Evolutionary conservation across 2,329 filamentous ascomycete genomes (phyloP).

Genomic region (Gnomoniopsis smithogilvyi): DNA sequence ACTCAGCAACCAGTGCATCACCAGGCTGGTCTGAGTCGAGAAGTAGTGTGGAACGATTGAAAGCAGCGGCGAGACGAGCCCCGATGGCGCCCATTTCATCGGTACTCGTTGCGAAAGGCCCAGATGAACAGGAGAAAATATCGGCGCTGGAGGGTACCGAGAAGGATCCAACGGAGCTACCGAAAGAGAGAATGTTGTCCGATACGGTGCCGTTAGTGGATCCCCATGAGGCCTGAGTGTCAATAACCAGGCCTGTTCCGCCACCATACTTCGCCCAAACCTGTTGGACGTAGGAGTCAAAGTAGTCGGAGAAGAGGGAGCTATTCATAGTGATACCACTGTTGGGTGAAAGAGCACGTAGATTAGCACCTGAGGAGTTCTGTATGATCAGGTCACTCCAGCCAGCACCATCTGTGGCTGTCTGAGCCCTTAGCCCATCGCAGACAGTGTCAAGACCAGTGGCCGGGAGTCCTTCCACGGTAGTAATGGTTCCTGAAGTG

Average conservation of each 20-base stretch:
- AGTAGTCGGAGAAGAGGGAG: conserved; percentile 49
- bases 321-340: conserved; percentile 41
- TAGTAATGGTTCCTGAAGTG: conserved; percentile 39
- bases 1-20: conserved; percentile 43
- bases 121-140: conserved; percentile 52
- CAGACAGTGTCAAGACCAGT: conserved; percentile 46
- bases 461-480: conserved; percentile 46
- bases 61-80: conserved; percentile 70
- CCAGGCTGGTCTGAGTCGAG: conserved; percentile 49
- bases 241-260: conserved; percentile 40
- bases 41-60: conserved; percentile 71
- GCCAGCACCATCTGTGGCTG: conserved; percentile 41
- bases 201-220: conserved; percentile 42
- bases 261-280: conserved; percentile 49
- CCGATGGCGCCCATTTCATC: conserved; percentile 59
- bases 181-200: conserved; percentile 45
- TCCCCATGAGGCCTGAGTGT: conserved; percentile 44
- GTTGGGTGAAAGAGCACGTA: conserved; percentile 54
- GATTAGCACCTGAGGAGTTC: conserved; percentile 28
- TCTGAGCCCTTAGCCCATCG: conserved; percentile 41
- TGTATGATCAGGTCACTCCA: conserved; percentile 52
- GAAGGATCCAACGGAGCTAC: conserved; percentile 35
- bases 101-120: conserved; percentile 49
- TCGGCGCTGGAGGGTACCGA: conserved; percentile 44
- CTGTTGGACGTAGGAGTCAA: conserved; percentile 43